Percentiles rank a stretch among this genome's conserved stretches.
Evolutionary conservation across 78 protist genomes (phyloP).

Genomic region (Chrysochromulina parva): DNA sequence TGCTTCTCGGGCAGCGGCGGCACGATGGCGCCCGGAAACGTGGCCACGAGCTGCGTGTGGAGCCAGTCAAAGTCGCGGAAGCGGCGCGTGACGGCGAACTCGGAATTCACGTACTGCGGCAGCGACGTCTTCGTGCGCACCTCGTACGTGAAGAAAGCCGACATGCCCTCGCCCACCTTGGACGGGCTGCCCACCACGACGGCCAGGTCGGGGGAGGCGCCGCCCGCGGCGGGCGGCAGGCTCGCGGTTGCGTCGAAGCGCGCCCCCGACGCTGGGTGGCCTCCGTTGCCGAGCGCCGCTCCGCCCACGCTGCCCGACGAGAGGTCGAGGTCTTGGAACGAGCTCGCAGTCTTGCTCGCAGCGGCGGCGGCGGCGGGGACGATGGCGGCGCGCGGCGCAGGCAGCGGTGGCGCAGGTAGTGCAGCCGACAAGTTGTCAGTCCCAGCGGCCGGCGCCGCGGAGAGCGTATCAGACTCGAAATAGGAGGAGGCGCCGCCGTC

Average conservation of each 20-base stretch:
- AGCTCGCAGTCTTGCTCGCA: not conserved
- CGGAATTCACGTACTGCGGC: not conserved
- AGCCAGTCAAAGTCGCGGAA: constrained; percentile 62
- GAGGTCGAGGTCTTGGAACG: constrained; percentile 21
- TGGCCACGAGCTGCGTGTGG: not conserved
- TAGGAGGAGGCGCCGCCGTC: no score
- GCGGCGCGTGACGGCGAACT: constrained; percentile 35
- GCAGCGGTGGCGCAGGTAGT: no score
- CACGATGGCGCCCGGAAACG: constrained; percentile 44
- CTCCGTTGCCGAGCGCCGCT: no score
- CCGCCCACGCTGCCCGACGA: not conserved
- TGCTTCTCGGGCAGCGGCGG: constrained; percentile 52
- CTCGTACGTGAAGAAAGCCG: not conserved
- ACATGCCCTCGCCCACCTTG: constrained; percentile 14
- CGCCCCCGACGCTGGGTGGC: not conserved
- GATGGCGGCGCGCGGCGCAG: no score
- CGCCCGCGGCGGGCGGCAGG: not conserved
- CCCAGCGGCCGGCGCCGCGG: no score
- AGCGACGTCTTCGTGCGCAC: not conserved
- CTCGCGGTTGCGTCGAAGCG: not conserved
- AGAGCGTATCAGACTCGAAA: no score
- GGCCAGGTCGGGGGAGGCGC: not conserved
- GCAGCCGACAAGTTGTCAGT: no score
- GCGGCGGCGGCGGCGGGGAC: no score
- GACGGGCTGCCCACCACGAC: not conserved